Percentiles rank a stretch among this genome's conserved stretches.
phyloP scores from a whole-genome alignment of 306 rosid genomes.

The Aeschynomene evenia region DNA sequence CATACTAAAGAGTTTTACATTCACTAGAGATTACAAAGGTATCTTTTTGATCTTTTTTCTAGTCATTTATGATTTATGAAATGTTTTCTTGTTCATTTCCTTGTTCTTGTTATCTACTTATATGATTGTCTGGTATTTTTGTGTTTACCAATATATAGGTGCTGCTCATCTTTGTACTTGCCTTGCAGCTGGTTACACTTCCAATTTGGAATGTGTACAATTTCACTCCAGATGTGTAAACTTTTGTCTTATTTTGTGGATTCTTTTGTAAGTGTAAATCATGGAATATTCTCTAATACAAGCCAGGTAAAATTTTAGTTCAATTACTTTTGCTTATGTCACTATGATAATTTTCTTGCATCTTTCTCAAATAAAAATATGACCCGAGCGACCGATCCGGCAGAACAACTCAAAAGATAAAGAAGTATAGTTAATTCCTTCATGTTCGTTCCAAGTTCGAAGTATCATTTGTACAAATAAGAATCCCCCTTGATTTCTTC shows the following conservation, averaged over 20 bases:
- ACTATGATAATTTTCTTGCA: no score
- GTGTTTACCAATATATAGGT: background rate
- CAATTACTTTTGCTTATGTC: background rate
- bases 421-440: background rate
- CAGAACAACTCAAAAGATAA: background rate
- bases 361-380: no score
- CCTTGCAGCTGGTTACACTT: background rate
- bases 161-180: background rate
- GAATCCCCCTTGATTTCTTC: no score
- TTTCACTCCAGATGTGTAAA: no score
- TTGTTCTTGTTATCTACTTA: background rate
- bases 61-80: constrained; percentile 14
- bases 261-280: background rate
- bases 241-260: background rate
- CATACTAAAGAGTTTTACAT: constrained; percentile 7
- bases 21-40: background rate
- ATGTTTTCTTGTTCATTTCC: background rate
- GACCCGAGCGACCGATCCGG: no score
- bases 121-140: background rate
- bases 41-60: background rate
- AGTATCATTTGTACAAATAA: no score
- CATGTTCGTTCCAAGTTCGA: background rate
- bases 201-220: background rate
- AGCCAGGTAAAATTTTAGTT: background rate
- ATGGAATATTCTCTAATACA: background rate